phyloP scores from a whole-genome alignment of 257 asterid species.

The Solanum commersonii region DNA sequence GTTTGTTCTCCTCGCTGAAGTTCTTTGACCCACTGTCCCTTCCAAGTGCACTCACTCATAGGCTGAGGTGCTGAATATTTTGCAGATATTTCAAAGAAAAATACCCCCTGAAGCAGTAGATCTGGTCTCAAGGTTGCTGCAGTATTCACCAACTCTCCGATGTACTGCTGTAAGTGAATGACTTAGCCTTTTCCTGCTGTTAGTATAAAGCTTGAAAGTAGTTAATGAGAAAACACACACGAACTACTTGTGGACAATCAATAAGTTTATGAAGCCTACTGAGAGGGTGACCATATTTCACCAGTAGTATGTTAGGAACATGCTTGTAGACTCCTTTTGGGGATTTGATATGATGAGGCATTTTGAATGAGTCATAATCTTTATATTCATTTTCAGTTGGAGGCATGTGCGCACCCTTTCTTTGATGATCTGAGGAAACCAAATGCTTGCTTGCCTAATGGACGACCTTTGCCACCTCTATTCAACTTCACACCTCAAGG shows the following conservation, averaged over 20 bases:
- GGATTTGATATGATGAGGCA: background rate
- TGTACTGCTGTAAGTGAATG: conserved; percentile 63
- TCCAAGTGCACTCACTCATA: background rate
- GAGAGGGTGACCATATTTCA: background rate
- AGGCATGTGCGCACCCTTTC: conserved; percentile 58
- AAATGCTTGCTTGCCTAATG: conserved; percentile 52
- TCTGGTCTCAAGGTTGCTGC: conserved; percentile 72
- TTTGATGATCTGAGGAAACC: conserved; percentile 64
- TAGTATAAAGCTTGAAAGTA: background rate
- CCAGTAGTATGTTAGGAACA: background rate
- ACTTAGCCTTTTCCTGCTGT: background rate
- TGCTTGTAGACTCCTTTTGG: background rate
- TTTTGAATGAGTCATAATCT: background rate
- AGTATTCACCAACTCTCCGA: conserved; percentile 74
- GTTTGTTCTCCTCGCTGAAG: background rate
- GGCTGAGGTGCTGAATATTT: background rate
- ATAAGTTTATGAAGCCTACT: background rate
- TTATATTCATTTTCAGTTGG: conserved; percentile 34
- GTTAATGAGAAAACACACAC: background rate
- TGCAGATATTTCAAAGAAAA: conserved; percentile 69
- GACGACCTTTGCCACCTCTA: conserved; percentile 66
- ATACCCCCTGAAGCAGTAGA: conserved; percentile 82
- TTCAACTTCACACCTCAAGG: conserved; percentile 79
- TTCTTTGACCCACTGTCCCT: background rate
- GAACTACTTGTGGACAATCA: background rate